These are phyloP conservation scores for Auriscalpium microsporum DNA, from an alignment of 768 basidiomycete genomes.

Conservation along the genomic window DNA sequence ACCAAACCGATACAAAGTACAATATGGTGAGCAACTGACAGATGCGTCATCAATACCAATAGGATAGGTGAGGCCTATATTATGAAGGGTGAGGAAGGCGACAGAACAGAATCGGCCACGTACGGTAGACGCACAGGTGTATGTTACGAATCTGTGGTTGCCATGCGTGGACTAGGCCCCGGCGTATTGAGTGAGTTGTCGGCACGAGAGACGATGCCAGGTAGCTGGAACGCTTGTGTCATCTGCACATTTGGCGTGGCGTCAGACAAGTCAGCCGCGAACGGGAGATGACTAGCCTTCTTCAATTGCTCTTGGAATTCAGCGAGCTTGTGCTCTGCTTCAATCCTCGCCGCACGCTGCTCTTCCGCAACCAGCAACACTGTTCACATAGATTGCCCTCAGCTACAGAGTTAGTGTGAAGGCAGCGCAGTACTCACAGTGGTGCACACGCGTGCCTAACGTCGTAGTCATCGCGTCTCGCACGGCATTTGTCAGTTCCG, in stretches of 20 bases:
- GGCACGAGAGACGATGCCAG: neutral
- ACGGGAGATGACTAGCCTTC: constrained; percentile 28
- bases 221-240: constrained; percentile 15
- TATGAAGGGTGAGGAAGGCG: no score
- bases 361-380: constrained; percentile 17
- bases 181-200: constrained; percentile 9
- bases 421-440: constrained; percentile 2
- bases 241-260: constrained; percentile 24
- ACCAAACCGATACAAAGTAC: no score
- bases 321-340: constrained; percentile 34
- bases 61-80: no score
- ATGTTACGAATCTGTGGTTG: constrained; percentile 6
- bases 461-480: constrained; percentile 10
- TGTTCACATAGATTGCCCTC: neutral
- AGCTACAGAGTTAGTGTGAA: neutral
- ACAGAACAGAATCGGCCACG: no score
- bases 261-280: no score
- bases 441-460: constrained; percentile 9
- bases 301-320: constrained; percentile 49
- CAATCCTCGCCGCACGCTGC: constrained; percentile 31
- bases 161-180: constrained; percentile 11
- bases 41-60: no score
- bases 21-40: no score
- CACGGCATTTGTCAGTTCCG: constrained; percentile 10
- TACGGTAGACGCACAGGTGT: no score